Base-by-base conservation (phyloP, 2,329 filamentous ascomycete genomes). In the Calonectria pseudoturangicola region DNA sequence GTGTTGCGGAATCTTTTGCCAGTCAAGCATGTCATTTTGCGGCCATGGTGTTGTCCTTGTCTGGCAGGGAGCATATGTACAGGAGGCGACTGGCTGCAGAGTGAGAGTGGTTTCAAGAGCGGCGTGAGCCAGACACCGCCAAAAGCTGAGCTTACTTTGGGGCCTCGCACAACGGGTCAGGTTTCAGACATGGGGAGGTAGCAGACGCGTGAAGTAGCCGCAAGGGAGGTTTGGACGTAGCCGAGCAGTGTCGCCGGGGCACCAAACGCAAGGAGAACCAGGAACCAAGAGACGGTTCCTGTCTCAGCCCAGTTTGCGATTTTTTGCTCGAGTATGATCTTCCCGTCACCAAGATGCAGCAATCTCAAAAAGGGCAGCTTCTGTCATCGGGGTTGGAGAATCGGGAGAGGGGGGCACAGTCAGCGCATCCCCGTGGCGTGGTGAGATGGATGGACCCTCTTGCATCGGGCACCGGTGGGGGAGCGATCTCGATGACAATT, bases 371-470 rank as follows among this genome's bases (percentile, higher is more conserved):
- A 48, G 54, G 21, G 69, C 36, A 47, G 30, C 21, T 33, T 51
- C 36, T 45, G 64, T 27, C 50, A 43, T 60, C 50, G 27, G 27
- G 15, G 33, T 58, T 64, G 56, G 48, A 65, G 56, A 41, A 67
- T 60, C 15, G 54, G 36, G 48, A 39, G 62, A 18, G 45, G 69
- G 69, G 47, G 43, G 39, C 41, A 56, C 69, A 64, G 69, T 71
- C 69, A 71, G 69, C 69, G 36, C 45, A 66, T 36, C 18, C 25
- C 54, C 33, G 6, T 39, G 21, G 28, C 15, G 68, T 74, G 66
- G 70, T 41, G 15, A 54, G 68, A 64, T 21, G 54, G 28, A 73
- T 75, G 72, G 71, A 71, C 64, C 66, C 45, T 66, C 43, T 64
- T 73, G 56, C 73, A 67, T 71, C 67, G 43, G 63, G 71, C 66